Evolutionary conservation across 352 stramenopile genomes (phyloP).

Genomic region (Globisporangium megalacanthum): DNA sequence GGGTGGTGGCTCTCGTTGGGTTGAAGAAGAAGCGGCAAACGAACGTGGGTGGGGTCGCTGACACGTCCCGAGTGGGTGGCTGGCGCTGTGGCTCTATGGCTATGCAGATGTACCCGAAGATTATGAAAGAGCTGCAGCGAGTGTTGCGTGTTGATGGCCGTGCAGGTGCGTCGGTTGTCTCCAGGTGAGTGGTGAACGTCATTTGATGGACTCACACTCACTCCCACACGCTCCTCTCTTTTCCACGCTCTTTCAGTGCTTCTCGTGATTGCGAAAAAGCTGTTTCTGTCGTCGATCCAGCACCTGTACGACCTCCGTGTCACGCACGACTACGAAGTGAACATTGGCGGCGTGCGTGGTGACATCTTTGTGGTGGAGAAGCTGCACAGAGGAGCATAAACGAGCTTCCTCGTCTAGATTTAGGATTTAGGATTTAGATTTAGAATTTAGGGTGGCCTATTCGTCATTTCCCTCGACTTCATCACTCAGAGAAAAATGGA

Average conservation of each 20-base stretch:
- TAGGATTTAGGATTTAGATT: too few relatives aligned
- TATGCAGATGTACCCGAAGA: slow-evolving; percentile 61
- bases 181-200: not conserved
- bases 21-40: not conserved
- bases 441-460: too few relatives aligned
- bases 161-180: slow-evolving; percentile 22
- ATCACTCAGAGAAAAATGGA: not conserved
- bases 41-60: too few relatives aligned
- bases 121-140: slow-evolving; percentile 65
- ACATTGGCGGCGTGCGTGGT: slow-evolving; percentile 60
- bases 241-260: slow-evolving; percentile 25
- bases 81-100: not conserved
- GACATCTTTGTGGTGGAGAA: slow-evolving; percentile 59
- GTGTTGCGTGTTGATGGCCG: slow-evolving; percentile 49
- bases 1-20: not conserved
- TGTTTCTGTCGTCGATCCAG: slow-evolving; percentile 49
- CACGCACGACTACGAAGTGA: slow-evolving; percentile 52
- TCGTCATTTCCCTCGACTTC: not conserved
- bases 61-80: not conserved
- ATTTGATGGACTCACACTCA: too few relatives aligned
- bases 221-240: too few relatives aligned
- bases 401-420: too few relatives aligned
- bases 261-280: slow-evolving; percentile 79
- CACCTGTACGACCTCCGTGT: slow-evolving; percentile 31
- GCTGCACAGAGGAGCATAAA: not conserved